Evolutionary conservation across 192 early-diverging fungal species (phyloP), one percentile per base, ranked within the genome.

Genomic region (Kickxella alabastrina): DNA sequence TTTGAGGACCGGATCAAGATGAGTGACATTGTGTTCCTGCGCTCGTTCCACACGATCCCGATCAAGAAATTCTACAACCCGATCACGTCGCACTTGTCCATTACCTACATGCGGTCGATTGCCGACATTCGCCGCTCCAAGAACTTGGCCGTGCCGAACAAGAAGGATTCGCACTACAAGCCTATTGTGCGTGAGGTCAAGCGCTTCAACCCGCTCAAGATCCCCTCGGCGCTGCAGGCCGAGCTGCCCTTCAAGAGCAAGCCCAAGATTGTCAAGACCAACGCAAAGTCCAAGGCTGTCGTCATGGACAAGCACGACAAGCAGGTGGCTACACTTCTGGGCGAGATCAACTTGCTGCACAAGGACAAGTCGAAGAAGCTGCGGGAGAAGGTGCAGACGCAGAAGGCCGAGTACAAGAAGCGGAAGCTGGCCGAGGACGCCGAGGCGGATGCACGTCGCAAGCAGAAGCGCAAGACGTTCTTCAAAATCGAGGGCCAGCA

Each of bases 1-100:
- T 99, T 99, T 67, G 97, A 99, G 77, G 97, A 98, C 76, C 92
- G 90, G 76, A 81, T 99, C 38, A 68, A 96, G 66, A 89, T 90
- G 87, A 91, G 90, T 68, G 96, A 99, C 67, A 99, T 98, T 77
- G 86, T 99, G 22, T 98, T 99, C 70, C 67, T 99, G 58, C 72
- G 95, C 19, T 92, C 97, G 2, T 98, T 95, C 93, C 93, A 93
- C 68, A 91, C 92, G 21, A 82, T 98, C 44, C 91, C 90, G 68
- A 92, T 92, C 52, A 92, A 92, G 62, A 84, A 87, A 67, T 96
- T 87, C 77, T 99, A 95, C 80, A 99, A 97, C 73, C 97, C 95
- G 23, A 93, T 99, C 35, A 93, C 93, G 10, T 93, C 92, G 36
- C 79, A 97, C 25, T 69, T 99, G 27, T 80, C 83, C 25, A 93